Conservation (phyloP, 192 early-diverging fungal species). For the Backusella morwellensis region DNA sequence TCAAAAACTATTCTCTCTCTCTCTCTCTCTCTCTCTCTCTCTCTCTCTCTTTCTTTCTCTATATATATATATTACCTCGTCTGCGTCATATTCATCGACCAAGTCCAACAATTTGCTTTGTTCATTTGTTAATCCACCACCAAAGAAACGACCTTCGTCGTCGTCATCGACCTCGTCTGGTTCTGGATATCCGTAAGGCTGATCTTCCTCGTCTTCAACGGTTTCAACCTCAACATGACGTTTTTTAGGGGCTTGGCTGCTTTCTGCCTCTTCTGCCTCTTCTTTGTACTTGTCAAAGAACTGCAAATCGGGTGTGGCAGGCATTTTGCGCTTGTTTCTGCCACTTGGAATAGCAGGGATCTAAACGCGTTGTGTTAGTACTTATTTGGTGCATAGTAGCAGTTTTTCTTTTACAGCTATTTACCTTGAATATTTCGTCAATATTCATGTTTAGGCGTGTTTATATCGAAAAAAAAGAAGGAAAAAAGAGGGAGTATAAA, state of each 20-base stretch:
- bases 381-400: not conserved
- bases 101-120: constrained; percentile 78
- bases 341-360: constrained; percentile 43
- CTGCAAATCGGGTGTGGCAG: constrained; percentile 37
- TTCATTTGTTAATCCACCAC: constrained; percentile 75
- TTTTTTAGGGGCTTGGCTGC: constrained; percentile 14
- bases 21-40: too few species aligned
- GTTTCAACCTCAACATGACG: constrained; percentile 25
- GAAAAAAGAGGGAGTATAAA: not conserved
- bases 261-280: constrained; percentile 11
- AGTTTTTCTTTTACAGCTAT: not conserved
- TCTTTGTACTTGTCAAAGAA: constrained; percentile 46
- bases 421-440: constrained; percentile 40
- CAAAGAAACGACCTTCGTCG: constrained; percentile 79
- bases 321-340: constrained; percentile 51
- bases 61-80: constrained; percentile 62
- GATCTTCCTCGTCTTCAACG: constrained; percentile 10
- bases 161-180: constrained; percentile 51
- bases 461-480: not conserved
- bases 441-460: constrained; percentile 30
- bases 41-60: too few species aligned
- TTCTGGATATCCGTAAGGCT: constrained; percentile 19
- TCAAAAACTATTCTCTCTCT: too few species aligned
- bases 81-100: constrained; percentile 80
- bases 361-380: constrained; percentile 7